Evolutionary conservation across 1,284 basidiomycete genomes (phyloP).

Genomic region (Limonomyces culmigenus): DNA sequence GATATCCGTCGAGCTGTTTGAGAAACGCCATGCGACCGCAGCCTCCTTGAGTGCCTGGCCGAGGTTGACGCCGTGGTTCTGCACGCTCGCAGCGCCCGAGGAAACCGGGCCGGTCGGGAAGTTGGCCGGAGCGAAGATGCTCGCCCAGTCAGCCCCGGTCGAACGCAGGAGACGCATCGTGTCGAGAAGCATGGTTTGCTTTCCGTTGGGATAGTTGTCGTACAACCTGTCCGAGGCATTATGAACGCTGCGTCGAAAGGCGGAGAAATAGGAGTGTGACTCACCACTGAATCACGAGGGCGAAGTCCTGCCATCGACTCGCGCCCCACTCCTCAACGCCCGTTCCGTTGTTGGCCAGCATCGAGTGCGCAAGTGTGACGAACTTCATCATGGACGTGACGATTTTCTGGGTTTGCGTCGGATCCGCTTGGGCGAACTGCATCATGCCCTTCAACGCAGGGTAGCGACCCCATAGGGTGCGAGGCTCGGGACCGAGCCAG

Average conservation of each 20-base stretch:
- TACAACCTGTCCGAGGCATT: constrained; percentile 22
- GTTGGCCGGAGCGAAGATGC: constrained; percentile 15
- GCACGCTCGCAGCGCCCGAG: constrained; percentile 11
- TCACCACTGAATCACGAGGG: constrained; percentile 34
- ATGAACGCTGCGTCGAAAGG: neutral
- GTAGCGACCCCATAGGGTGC: no score
- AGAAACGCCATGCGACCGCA: neutral
- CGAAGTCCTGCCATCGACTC: constrained; percentile 43
- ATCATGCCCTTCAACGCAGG: constrained; percentile 38
- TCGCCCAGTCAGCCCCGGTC: constrained; percentile 35
- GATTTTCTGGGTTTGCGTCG: constrained; percentile 23
- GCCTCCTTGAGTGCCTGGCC: constrained; percentile 18
- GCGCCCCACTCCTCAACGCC: constrained; percentile 35
- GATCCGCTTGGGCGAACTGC: constrained; percentile 33
- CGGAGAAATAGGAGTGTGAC: constrained; percentile 3
- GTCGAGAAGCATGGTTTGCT: constrained; percentile 31
- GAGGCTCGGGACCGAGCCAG: no score
- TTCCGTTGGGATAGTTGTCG: constrained; percentile 30
- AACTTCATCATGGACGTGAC: constrained; percentile 33
- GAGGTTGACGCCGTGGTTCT: constrained; percentile 23
- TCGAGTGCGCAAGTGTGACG: constrained; percentile 32
- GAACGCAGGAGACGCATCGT: constrained; percentile 36
- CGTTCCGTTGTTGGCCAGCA: constrained; percentile 31
- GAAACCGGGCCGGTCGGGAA: constrained; percentile 9
- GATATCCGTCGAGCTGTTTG: neutral